Percentiles rank a stretch among this genome's conserved stretches.
Evolutionary conservation across 345 rosid species (phyloP).

Genomic region (Cardamine chenopodiifolia): DNA sequence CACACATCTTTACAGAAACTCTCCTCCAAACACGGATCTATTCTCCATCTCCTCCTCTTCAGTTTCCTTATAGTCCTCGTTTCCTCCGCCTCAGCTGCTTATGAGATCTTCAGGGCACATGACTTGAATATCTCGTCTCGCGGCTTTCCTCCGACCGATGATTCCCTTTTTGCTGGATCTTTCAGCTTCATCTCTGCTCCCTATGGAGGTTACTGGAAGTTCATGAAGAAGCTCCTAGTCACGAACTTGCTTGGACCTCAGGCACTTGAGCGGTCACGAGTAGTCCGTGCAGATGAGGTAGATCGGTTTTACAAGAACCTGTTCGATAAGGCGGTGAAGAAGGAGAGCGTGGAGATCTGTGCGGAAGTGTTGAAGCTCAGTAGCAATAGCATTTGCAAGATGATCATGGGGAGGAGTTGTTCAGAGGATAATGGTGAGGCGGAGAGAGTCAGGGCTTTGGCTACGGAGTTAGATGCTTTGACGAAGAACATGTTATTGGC

Average conservation of each 20-base stretch:
- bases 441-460: background rate
- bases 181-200: background rate
- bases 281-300: constrained; percentile 10
- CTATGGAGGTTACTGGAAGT: constrained; percentile 31
- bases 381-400: constrained; percentile 14
- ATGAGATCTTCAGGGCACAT: constrained; percentile 18
- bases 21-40: constrained; percentile 20
- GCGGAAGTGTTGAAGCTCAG: background rate
- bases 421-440: constrained; percentile 22
- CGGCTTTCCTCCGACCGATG: background rate
- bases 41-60: constrained; percentile 20
- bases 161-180: background rate
- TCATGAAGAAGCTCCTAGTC: constrained; percentile 37
- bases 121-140: constrained; percentile 28
- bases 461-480: background rate
- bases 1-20: constrained; percentile 15
- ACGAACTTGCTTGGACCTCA: constrained; percentile 20
- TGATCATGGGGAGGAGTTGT: constrained; percentile 27
- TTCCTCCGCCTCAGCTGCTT: constrained; percentile 16
- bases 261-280: constrained; percentile 4
- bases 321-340: constrained; percentile 14
- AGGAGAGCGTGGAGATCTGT: constrained; percentile 11
- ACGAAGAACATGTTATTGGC: constrained; percentile 7
- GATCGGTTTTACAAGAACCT: background rate
- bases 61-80: background rate